phyloP scores from a whole-genome alignment of 805 yeast genomes.

The Danielia oregonensis region DNA sequence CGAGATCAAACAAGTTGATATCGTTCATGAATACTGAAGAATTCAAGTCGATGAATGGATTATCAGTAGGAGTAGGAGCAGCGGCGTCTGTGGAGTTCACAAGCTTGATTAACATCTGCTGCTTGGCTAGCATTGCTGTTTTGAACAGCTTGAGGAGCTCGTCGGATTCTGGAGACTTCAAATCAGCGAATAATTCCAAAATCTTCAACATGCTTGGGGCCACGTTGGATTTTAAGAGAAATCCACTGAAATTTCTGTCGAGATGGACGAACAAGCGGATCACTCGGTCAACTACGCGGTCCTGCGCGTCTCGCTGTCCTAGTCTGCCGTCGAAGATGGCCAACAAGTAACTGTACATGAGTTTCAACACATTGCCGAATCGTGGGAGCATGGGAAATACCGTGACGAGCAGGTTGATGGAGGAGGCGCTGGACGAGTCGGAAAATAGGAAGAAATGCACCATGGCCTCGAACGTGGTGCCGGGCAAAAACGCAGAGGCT shows the following conservation, averaged over 20 bases:
- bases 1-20: conserved; percentile 50
- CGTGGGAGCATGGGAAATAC: conserved; percentile 35
- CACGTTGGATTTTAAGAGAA: conserved; percentile 59
- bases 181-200: conserved; percentile 44
- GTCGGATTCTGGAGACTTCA: conserved; percentile 23
- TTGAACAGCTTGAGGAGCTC: conserved; percentile 50
- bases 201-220: conserved; percentile 56
- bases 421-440: conserved; percentile 9
- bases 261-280: conserved; percentile 53
- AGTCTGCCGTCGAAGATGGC: conserved; percentile 24
- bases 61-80: conserved; percentile 1
- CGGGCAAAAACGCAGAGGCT: conserved; percentile 35
- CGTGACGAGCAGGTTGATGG: conserved; percentile 15
- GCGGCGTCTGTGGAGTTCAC: conserved; percentile 15
- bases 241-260: conserved; percentile 60
- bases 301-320: conserved; percentile 16
- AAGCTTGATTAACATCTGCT: conserved; percentile 33
- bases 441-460: conserved; percentile 63
- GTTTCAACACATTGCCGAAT: conserved; percentile 26
- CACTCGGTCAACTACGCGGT: conserved; percentile 46
- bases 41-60: conserved; percentile 28
- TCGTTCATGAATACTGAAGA: conserved; percentile 50
- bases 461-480: conserved; percentile 63
- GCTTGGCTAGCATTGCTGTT: conserved; percentile 47
- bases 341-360: conserved; percentile 15